These are phyloP conservation scores for Podosphaera xanthii DNA, from an alignment of 2,329 filamentous ascomycete genomes.

Conservation along the genomic window DNA sequence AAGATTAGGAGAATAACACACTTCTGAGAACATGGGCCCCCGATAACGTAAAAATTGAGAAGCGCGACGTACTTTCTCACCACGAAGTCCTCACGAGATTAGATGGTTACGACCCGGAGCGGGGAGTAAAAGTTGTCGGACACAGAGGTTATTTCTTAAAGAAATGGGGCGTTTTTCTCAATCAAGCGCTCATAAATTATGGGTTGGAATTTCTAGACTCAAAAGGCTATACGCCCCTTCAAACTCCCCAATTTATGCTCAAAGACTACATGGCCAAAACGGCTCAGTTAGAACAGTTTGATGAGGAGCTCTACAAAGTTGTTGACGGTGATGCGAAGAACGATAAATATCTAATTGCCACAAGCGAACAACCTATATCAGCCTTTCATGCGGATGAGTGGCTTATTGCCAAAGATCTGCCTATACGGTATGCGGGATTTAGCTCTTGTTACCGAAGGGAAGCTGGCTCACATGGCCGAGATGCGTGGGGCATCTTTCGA, in stretches of 20 bases:
- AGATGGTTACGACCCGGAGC: slow-evolving; percentile 80
- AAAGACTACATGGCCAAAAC: slow-evolving; percentile 96
- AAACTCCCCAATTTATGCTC: slow-evolving; percentile 85
- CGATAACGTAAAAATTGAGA: slow-evolving; percentile 48
- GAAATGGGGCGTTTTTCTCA: slow-evolving; percentile 74
- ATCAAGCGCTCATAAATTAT: slow-evolving; percentile 87
- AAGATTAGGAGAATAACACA: slow-evolving; percentile 48
- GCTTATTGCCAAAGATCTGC: slow-evolving; percentile 64
- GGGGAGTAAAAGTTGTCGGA: slow-evolving; percentile 81
- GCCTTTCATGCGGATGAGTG: slow-evolving; percentile 86
- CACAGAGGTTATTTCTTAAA: slow-evolving; percentile 86
- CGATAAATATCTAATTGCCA: slow-evolving; percentile 63
- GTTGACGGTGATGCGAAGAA: slow-evolving; percentile 65
- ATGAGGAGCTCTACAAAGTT: slow-evolving; percentile 96
- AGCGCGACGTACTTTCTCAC: slow-evolving; percentile 63
- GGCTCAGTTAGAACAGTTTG: slow-evolving; percentile 88
- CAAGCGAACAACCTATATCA: slow-evolving; percentile 85
- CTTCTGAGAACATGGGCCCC: slow-evolving; percentile 62
- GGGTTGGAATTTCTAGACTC: slow-evolving; percentile 69
- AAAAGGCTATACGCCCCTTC: slow-evolving; percentile 61
- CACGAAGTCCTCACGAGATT: slow-evolving; percentile 79
- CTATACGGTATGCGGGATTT: slow-evolving; percentile 69
- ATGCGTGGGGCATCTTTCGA: slow-evolving; percentile 95
- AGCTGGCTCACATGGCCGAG: slow-evolving; percentile 72
- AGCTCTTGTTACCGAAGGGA: slow-evolving; percentile 92